These are phyloP conservation scores for Talaromyces sp. DNA, from an alignment of 2,329 filamentous ascomycete species.

Conservation along the genomic window DNA sequence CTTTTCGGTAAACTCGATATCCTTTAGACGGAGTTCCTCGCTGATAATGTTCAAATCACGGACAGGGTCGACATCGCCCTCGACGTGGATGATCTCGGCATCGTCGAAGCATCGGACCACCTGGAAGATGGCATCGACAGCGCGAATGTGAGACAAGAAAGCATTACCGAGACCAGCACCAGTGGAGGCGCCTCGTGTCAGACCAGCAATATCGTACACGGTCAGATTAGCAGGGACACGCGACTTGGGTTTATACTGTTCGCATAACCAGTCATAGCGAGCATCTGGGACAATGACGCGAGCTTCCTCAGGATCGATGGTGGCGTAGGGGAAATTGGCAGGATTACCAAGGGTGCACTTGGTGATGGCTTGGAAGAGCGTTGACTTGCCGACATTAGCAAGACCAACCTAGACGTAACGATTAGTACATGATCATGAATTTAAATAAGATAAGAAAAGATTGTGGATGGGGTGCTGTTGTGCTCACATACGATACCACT, in stretches of 20 bases:
- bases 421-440: slow-evolving; percentile 19
- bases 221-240: slow-evolving; percentile 95
- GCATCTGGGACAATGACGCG: slow-evolving; percentile 95
- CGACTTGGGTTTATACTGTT: slow-evolving; percentile 98
- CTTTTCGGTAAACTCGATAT: slow-evolving; percentile 98
- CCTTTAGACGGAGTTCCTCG: slow-evolving; percentile 94
- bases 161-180: slow-evolving; percentile 96
- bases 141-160: slow-evolving; percentile 97
- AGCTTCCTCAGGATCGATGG: slow-evolving; percentile 97
- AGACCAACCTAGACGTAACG: slow-evolving; percentile 72
- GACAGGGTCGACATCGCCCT: slow-evolving; percentile 94
- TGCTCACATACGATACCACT: slow-evolving; percentile 90
- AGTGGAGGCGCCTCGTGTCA: slow-evolving; percentile 92
- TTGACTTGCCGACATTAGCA: slow-evolving; percentile 99
- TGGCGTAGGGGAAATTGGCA: slow-evolving; percentile 98
- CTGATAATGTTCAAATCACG: slow-evolving; percentile 95
- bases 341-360: slow-evolving; percentile 97
- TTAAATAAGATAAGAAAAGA: not conserved
- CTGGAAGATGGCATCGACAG: slow-evolving; percentile 96
- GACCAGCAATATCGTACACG: slow-evolving; percentile 96
- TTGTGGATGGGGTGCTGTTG: slow-evolving; percentile 17
- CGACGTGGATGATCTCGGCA: slow-evolving; percentile 98
- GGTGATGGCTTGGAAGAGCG: slow-evolving; percentile 98
- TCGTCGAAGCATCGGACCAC: slow-evolving; percentile 97
- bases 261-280: slow-evolving; percentile 89